Base-by-base conservation (phyloP, 257 asterid species). In the Nicotiana obtusifolia region DNA sequence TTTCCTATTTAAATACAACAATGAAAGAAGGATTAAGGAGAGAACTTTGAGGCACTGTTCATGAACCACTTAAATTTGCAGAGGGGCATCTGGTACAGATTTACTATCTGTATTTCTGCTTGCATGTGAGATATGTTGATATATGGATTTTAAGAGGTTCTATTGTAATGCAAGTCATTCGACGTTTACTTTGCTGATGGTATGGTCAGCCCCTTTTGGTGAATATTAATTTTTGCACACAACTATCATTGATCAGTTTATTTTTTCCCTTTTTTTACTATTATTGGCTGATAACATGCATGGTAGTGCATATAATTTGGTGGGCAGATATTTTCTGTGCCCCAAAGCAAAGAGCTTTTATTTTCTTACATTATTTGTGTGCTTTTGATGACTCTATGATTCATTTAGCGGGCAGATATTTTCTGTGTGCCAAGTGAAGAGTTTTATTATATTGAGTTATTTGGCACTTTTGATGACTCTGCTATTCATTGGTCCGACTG, bases 71-170 rank as follows among this genome's bases (percentile, higher is more conserved):
- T 22, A 22, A 69, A 54, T 71, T 71, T 71, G 20, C 59, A 13
- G 60, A 41, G 78, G 17, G 11, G 13, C 54, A 10, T 47, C 54
- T 30, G 54, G 54, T 47, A 11, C 54, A 47, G 54, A 47, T 47
- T 47, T 37, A 19, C 77, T 37, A 20, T 37, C 77, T 37, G 76
- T 24, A 16, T 30, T 30, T 65, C 75, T 66, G 53, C 53, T 69
- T 69, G 33, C 78, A 71, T 44, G 60, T 31, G 78, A 44, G 47
- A 71, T 22, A 69, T 69, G 60, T 22, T 22, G 60, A 71, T 44
- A 22, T 33, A 47, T 44, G 78, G 78, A 71, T 44, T 69, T 71
- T 44, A 59, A 59, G 60, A 71, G 78, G 78, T 44, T 22, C 78
- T 71, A 44, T 44, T 71, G 22, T 33, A 44, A 71, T 44, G 35